Base-by-base conservation (phyloP, 805 yeast species). In the Peterozyma toletana region DNA sequence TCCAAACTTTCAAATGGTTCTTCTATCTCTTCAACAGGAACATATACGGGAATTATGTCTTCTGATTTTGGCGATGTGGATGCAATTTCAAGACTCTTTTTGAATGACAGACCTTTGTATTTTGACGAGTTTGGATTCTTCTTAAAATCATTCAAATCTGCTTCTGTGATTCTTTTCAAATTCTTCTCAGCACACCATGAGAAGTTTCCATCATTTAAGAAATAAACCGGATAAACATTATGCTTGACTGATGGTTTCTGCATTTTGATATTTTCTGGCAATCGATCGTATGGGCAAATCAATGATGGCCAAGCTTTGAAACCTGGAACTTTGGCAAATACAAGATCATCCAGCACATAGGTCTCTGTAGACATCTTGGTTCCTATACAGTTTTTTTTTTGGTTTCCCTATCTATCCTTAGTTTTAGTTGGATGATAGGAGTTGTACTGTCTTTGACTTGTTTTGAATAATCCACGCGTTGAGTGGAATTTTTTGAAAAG, bases 1-100 rank as follows among this genome's bases (percentile, higher is more conserved):
- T 42, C 59, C 2, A 72, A 70, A 3, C 78, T 33, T 34, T 29
- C 35, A 13, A 11, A 11, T 37, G 44, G 49, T 15, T 53, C 51
- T 10, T 41, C 48, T 21, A 46, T 47, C 14, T 51, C 48, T 11
- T 40, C 52, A 21, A 47, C 49, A 18, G 38, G 44, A 14, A 33
- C 48, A 15, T 42, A 41, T 37, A 41, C 49, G 7, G 43, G 49
- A 11, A 41, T 78, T 2, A 77, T 84, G 27, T 73, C 74, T 35
- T 58, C 45, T 33, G 46, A 35, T 11, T 17, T 40, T 11, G 47
- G 47, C 11, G 29, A 41, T 18, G 46, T 38, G 33, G 37, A 37
- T 36, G 46, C 47, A 33, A 37, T 27, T 38, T 35, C 47, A 31
- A 42, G 45, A 47, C 44, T 47, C 31, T 47, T 34, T 33, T 39